Base-by-base conservation (phyloP, 306 rosid genomes). In the Boehmeria nivea region DNA sequence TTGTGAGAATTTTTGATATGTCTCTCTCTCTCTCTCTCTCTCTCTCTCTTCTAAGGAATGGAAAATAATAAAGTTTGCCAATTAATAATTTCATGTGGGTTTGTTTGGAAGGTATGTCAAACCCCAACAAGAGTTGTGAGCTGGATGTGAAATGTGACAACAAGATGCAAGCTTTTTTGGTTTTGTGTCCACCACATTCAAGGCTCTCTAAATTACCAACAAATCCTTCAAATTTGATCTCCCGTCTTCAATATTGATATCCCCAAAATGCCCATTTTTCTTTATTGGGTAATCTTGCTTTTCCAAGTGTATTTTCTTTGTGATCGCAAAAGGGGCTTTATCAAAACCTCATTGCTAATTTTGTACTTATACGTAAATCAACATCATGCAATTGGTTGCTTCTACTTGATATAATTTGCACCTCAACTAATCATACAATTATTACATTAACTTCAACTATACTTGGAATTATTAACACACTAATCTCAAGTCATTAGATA, bases 81-180 rank as follows among this genome's bases (percentile, higher is more conserved):
- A 69, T 81, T 68, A 81, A 78, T 78, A 72, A 63, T 76, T 69
- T 88, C 83, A 84, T 75, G 85, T 82, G 89, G 72, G 82, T 68
- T 74, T 81, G 85, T 71, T 77, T 65, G 71, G 78, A 74, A 38
- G 80, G 50, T 68, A 71, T 76, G 84, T 75, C 89, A 66, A 83
- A 51, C 55, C 75, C 85, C 72, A 76, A 61, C 57, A 49, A 40
- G 78, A 71, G 63, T 12, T 40, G 73, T 79, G 94, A 84, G 94
- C 88, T 88, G 94, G 81, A 80, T 50, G 33, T 45, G 73, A 81
- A 84, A 75, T 62, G 72, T 62, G 94, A 87, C 94, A 81, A 75
- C 72, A 82, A 78, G 63, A 73, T 67, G 75, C 69, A 58, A 69
- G 58, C 72, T 69, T n/a, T 40, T 14, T 64, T 61, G n/a, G 51